A percentile compares a stretch with the other conserved stretches of the same genome.
Evolutionary conservation across 2,329 filamentous ascomycete genomes (phyloP).

Genomic region (Hortaea sp.): DNA sequence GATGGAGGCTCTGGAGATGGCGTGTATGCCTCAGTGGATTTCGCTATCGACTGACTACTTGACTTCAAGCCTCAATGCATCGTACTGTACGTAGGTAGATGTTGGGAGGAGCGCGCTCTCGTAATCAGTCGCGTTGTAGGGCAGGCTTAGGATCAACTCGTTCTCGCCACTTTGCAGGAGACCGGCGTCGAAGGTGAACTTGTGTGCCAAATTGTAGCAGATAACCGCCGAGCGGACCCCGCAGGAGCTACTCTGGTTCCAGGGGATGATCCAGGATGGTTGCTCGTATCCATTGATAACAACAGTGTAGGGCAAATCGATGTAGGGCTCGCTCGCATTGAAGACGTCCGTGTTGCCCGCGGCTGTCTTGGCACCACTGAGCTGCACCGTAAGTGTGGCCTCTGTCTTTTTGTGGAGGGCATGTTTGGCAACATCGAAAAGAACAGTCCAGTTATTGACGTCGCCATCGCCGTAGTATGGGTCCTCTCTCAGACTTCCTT

Average conservation of each 20-base stretch:
- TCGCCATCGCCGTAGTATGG: conserved; percentile 34
- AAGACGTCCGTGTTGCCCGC: conserved; percentile 52
- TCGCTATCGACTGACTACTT: background rate
- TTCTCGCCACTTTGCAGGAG: conserved; percentile 45
- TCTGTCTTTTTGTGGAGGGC: conserved; percentile 34
- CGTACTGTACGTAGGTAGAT: conserved; percentile 55
- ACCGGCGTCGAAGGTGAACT: conserved; percentile 46
- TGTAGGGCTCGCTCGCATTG: conserved; percentile 43
- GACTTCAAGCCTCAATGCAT: conserved; percentile 52
- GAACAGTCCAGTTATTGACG: conserved; percentile 51
- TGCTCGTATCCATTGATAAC: conserved; percentile 36
- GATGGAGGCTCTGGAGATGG: background rate
- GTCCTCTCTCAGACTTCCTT: conserved; percentile 39
- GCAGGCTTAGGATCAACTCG: conserved; percentile 47
- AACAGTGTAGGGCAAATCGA: conserved; percentile 44
- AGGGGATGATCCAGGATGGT: conserved; percentile 49
- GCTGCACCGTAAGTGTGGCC: conserved; percentile 53
- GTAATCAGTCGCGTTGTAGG: conserved; percentile 49
- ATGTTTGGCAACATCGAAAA: conserved; percentile 38
- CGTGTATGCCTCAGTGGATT: background rate
- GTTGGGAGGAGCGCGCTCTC: conserved; percentile 47
- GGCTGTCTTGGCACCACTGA: conserved; percentile 53
- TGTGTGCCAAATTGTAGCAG: conserved; percentile 53
- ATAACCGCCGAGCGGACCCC: conserved; percentile 50
- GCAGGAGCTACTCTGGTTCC: conserved; percentile 48